Evolutionary conservation across 2,329 filamentous ascomycete species (phyloP).

Genomic region (Penicillium sp.): DNA sequence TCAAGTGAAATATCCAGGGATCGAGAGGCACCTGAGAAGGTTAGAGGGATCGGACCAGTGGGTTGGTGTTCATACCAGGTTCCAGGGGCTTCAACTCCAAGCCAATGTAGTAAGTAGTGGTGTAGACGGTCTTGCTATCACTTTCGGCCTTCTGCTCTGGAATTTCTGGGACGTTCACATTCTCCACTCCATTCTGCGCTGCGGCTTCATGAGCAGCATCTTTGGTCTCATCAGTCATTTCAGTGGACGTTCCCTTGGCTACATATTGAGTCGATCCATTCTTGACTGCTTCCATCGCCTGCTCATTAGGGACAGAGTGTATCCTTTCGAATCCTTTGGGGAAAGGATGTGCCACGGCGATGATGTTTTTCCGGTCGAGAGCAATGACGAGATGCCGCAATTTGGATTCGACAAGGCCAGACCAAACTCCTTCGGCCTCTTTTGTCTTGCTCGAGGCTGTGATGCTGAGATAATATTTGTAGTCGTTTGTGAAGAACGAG

Average conservation of each 20-base stretch:
- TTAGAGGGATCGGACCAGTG: conserved; percentile 29
- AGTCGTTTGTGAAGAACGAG: conserved; percentile 86
- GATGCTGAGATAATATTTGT: conserved; percentile 93
- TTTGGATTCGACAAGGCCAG: conserved; percentile 90
- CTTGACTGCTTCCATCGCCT: conserved; percentile 61
- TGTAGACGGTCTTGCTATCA: conserved; percentile 63
- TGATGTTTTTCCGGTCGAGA: conserved; percentile 75
- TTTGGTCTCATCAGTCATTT: conserved; percentile 52
- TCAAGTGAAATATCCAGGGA: conserved; percentile 64
- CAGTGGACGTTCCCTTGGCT: conserved; percentile 51
- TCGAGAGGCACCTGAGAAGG: conserved; percentile 42
- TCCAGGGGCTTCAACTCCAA: conserved; percentile 70
- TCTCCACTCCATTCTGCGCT: conserved; percentile 45
- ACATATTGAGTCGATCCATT: conserved; percentile 63
- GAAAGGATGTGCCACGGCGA: conserved; percentile 84
- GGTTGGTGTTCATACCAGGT: conserved; percentile 7
- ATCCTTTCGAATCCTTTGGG: conserved; percentile 87
- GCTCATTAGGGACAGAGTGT: conserved; percentile 65
- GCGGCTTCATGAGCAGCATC: conserved; percentile 51
- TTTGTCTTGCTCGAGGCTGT: conserved; percentile 78
- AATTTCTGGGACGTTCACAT: conserved; percentile 38
- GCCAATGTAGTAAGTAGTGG: conserved; percentile 92
- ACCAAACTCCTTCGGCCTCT: conserved; percentile 83
- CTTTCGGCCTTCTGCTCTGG: conserved; percentile 30
- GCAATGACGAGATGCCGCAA: conserved; percentile 80